Evolutionary conservation across 352 stramenopile genomes (phyloP).

Genomic region (Phytopythium montanum): DNA sequence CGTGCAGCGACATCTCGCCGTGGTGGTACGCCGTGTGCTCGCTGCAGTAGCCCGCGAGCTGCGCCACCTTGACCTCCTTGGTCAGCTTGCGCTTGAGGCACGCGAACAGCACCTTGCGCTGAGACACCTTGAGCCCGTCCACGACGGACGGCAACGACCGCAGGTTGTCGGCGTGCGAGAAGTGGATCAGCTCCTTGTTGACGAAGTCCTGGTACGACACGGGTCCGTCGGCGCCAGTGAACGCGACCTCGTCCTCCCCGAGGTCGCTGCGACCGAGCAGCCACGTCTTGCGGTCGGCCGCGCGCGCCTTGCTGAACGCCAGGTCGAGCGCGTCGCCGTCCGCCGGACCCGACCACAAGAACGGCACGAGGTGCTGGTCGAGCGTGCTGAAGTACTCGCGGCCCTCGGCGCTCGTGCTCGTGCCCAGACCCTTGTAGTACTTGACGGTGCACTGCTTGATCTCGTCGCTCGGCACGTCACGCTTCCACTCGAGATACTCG

Average conservation of each 20-base stretch:
- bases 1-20: conserved; percentile 96
- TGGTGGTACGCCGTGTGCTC: conserved; percentile 99
- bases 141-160: conserved; percentile 95
- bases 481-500: conserved; percentile 96
- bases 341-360: conserved; percentile 56
- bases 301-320: conserved; percentile 97
- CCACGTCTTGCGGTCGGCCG: conserved; percentile 96
- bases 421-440: conserved; percentile 99
- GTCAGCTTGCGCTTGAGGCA: conserved; percentile 99
- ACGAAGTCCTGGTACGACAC: conserved; percentile 97
- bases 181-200: conserved; percentile 99
- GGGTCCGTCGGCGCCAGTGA: conserved; percentile 50
- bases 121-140: conserved; percentile 97
- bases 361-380: conserved; percentile 92
- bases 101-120: conserved; percentile 97
- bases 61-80: conserved; percentile 99
- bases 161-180: conserved; percentile 96
- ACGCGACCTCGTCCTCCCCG: conserved; percentile 95
- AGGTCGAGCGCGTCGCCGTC: conserved; percentile 97
- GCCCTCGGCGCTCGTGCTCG: conserved; percentile 95
- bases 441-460: conserved; percentile 96
- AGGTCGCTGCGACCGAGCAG: conserved; percentile 82
- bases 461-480: conserved; percentile 31
- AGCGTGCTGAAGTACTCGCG: conserved; percentile 99
- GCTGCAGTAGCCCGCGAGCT: conserved; percentile 98